phyloP scores from a whole-genome alignment of 1,284 basidiomycete species.

The Spongispora temasekensis region DNA sequence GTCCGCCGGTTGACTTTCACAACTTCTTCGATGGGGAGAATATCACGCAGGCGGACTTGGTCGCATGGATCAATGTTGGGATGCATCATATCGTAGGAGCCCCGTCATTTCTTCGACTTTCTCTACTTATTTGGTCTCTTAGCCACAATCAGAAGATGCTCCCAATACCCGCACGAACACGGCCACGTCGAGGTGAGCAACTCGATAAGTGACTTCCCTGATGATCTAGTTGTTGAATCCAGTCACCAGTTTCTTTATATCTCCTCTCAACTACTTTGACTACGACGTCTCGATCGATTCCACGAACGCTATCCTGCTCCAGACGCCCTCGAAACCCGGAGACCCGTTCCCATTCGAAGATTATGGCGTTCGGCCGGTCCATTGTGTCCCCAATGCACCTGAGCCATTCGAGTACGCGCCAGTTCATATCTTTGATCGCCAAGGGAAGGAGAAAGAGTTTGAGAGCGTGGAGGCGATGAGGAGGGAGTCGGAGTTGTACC shows the following conservation, averaged over 20 bases:
- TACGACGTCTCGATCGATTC: constrained; percentile 59
- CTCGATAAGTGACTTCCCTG: neutral
- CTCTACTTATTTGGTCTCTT: neutral
- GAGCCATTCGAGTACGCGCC: constrained; percentile 47
- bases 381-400: constrained; percentile 47
- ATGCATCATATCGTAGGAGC: constrained; percentile 55
- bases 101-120: neutral
- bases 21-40: constrained; percentile 65
- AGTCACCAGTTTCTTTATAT: constrained; percentile 51
- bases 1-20: constrained; percentile 61
- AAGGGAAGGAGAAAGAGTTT: constrained; percentile 37
- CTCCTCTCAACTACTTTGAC: constrained; percentile 68
- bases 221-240: neutral
- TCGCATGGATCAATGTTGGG: constrained; percentile 66
- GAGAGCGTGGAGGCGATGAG: constrained; percentile 43
- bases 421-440: constrained; percentile 37
- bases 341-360: constrained; percentile 49
- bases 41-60: constrained; percentile 60
- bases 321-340: constrained; percentile 41
- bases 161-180: constrained; percentile 63
- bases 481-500: constrained; percentile 44
- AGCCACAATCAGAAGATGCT: constrained; percentile 61
- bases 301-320: constrained; percentile 54
- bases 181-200: constrained; percentile 53
- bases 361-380: constrained; percentile 50